phyloP scores from a whole-genome alignment of 2,329 filamentous ascomycete genomes.

The Cytospora mali region DNA sequence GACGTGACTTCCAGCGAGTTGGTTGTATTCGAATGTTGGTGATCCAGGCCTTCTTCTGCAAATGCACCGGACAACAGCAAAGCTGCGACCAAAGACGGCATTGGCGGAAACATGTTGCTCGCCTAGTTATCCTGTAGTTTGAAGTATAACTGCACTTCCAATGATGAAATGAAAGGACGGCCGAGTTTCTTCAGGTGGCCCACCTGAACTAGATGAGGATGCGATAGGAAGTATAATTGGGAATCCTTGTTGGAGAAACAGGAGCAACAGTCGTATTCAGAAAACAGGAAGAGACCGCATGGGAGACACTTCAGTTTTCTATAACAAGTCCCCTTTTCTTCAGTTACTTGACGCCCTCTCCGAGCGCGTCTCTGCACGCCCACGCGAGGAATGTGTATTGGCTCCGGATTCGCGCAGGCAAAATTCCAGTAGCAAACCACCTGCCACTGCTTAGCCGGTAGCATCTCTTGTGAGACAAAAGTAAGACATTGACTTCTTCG shows the following conservation, averaged over 20 bases:
- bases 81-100: background rate
- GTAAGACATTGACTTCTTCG: background rate
- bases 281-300: background rate
- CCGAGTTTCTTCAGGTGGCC: slow-evolving; percentile 1
- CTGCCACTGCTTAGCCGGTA: background rate
- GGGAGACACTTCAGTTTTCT: background rate
- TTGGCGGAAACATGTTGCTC: background rate
- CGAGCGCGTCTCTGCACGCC: background rate
- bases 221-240: background rate
- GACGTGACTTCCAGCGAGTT: too few species aligned
- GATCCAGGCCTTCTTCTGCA: too few species aligned
- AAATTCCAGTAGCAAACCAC: background rate
- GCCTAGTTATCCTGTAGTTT: background rate
- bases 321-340: background rate
- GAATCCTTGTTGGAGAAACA: background rate
- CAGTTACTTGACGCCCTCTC: background rate
- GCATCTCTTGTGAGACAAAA: background rate
- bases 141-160: background rate
- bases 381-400: background rate
- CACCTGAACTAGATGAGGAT: background rate
- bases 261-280: background rate
- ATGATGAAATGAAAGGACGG: background rate
- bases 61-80: slow-evolving; percentile 6
- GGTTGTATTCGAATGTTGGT: too few species aligned
- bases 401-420: background rate